A percentile compares a stretch with the other conserved stretches of the same genome.
These are phyloP conservation scores for Xylariaceae sp. DNA, from an alignment of 2,329 filamentous ascomycete species.

Conservation along the genomic window DNA sequence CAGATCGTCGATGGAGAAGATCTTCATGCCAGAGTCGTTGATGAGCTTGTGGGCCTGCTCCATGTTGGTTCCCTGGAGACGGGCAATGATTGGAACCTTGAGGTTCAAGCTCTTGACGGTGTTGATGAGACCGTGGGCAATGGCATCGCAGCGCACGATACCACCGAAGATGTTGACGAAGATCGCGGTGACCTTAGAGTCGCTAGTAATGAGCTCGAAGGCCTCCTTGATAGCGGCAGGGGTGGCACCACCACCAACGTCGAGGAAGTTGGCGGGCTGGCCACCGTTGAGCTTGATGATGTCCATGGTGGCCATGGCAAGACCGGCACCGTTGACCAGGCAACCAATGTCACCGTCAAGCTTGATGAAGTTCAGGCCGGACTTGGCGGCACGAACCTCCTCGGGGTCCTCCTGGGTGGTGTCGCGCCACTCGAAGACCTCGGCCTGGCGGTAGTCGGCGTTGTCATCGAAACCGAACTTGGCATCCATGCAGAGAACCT, in stretches of 20 bases:
- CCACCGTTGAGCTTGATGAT: slow-evolving; percentile 99
- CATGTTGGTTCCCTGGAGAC: slow-evolving; percentile 98
- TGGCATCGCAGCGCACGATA: slow-evolving; percentile 96
- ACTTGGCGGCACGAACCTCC: slow-evolving; percentile 93
- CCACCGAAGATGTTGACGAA: slow-evolving; percentile 99
- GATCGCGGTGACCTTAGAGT: slow-evolving; percentile 96
- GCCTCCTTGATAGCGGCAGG: slow-evolving; percentile 94
- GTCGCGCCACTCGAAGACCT: slow-evolving; percentile 90
- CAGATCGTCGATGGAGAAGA: slow-evolving; percentile 98
- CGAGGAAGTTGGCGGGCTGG: slow-evolving; percentile 94
- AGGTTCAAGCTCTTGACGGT: slow-evolving; percentile 94
- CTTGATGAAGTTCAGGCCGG: slow-evolving; percentile 99
- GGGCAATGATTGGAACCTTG: slow-evolving; percentile 91
- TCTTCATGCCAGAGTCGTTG: slow-evolving; percentile 97
- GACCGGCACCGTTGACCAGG: slow-evolving; percentile 96
- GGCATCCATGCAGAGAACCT: slow-evolving; percentile 98
- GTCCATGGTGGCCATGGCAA: slow-evolving; percentile 99
- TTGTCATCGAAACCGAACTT: slow-evolving; percentile 99
- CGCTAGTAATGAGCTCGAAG: slow-evolving; percentile 97
- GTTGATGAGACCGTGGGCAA: slow-evolving; percentile 91
- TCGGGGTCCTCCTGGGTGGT: slow-evolving; percentile 93
- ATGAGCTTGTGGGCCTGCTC: slow-evolving; percentile 87
- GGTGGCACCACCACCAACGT: slow-evolving; percentile 96
- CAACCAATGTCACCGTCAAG: slow-evolving; percentile 98
- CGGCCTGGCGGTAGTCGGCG: slow-evolving; percentile 96